A percentile compares a stretch with the other conserved stretches of the same genome.
Evolutionary conservation across 768 basidiomycete species (phyloP).

Genomic region (Mycena latifolia): DNA sequence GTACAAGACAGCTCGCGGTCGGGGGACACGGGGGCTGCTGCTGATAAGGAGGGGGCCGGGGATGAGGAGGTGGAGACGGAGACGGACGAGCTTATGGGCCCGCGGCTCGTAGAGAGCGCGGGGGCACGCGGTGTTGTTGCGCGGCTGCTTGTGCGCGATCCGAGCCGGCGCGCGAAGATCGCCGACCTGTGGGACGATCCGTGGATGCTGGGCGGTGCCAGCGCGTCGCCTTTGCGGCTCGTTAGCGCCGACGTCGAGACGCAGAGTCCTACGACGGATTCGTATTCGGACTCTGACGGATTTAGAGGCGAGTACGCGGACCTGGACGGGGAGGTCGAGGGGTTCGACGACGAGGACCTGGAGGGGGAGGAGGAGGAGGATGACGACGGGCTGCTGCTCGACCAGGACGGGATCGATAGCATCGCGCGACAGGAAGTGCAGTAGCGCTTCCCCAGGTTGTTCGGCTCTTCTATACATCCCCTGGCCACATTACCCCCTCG

Average conservation of each 20-base stretch:
- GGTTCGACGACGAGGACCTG: conserved; percentile 32
- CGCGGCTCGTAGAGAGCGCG: conserved; percentile 50
- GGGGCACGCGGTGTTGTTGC: conserved; percentile 69
- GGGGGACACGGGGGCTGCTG: conserved; percentile 20
- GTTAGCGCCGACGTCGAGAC: conserved; percentile 30
- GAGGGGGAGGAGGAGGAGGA: conserved; percentile 38
- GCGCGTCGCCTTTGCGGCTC: conserved; percentile 4
- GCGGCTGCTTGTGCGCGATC: conserved; percentile 77
- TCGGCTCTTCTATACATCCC: conserved; percentile 11
- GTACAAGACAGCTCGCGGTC: conserved; percentile 1
- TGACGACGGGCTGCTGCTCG: conserved; percentile 36
- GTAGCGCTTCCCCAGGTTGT: conserved; percentile 20
- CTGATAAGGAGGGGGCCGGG: conserved; percentile 17
- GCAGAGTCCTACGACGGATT: conserved; percentile 23
- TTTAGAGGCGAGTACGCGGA: conserved; percentile 24
- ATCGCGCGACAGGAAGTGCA: conserved; percentile 37
- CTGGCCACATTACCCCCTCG: background rate
- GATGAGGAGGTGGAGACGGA: conserved; percentile 30
- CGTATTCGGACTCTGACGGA: conserved; percentile 13
- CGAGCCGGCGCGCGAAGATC: conserved; percentile 71
- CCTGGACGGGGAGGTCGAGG: conserved; percentile 30
- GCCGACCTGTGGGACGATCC: conserved; percentile 72
- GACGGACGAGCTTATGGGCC: conserved; percentile 51
- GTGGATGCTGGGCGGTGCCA: conserved; percentile 52
- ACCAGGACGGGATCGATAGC: conserved; percentile 37